Percentiles rank a stretch among this genome's conserved stretches.
Evolutionary conservation across 331 rosid genomes (phyloP).

Genomic region (Saraca asoca): DNA sequence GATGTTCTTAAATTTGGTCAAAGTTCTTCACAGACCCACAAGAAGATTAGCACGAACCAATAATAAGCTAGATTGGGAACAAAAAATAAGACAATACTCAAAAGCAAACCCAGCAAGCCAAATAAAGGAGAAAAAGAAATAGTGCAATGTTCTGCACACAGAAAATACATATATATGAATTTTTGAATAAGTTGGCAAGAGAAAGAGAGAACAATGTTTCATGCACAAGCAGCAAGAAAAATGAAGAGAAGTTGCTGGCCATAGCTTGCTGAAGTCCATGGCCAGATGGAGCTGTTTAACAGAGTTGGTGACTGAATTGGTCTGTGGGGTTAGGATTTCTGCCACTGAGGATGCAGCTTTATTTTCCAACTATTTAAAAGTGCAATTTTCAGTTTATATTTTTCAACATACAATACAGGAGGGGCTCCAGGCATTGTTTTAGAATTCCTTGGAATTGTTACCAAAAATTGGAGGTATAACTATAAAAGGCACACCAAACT

Average conservation of each 20-base stretch:
- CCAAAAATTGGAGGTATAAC: background rate
- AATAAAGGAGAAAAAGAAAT: no score
- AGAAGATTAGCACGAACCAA: no score
- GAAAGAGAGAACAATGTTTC: no score
- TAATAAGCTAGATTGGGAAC: no score
- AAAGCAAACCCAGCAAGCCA: no score
- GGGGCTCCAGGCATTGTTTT: background rate
- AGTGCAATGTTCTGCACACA: no score
- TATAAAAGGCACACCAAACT: background rate
- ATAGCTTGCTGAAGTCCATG: background rate
- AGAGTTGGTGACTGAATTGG: background rate
- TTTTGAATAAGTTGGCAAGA: no score
- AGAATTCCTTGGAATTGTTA: background rate
- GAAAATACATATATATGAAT: no score
- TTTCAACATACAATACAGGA: background rate
- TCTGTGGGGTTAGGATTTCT: slow-evolving; percentile 9
- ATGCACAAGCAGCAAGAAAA: slow-evolving; percentile 15
- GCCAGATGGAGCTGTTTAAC: slow-evolving; percentile 4
- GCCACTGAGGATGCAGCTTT: background rate
- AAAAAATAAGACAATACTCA: no score
- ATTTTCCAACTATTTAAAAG: background rate
- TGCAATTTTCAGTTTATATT: background rate
- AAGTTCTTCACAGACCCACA: no score
- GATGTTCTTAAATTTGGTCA: background rate
- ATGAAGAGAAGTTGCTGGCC: slow-evolving; percentile 3